These are phyloP conservation scores for Psilocybe mexicana DNA, from an alignment of 1,284 basidiomycete species.

Conservation along the genomic window DNA sequence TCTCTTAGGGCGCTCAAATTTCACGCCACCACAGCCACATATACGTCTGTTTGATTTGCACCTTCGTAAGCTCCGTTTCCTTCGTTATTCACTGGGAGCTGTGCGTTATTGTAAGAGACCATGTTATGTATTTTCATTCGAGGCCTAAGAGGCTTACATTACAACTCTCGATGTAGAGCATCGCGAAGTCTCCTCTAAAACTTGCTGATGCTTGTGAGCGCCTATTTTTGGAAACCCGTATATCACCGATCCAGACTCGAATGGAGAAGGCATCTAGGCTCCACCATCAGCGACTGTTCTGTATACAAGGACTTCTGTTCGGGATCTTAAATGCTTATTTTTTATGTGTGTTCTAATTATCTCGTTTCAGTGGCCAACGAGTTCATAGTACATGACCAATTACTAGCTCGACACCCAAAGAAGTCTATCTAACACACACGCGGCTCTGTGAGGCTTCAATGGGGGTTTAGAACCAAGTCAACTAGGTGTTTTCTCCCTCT, in stretches of 20 bases:
- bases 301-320: constrained; percentile 2
- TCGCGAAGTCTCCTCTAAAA: neutral
- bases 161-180: neutral
- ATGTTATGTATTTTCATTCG: too few relatives aligned
- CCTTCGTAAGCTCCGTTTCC: neutral
- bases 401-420: neutral
- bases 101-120: neutral
- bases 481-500: neutral
- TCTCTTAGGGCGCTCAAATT: constrained; percentile 1
- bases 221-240: neutral
- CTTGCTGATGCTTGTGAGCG: neutral
- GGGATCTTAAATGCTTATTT: neutral
- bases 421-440: neutral
- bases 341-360: neutral
- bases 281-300: neutral
- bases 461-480: neutral
- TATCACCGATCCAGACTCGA: neutral
- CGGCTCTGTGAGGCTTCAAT: neutral
- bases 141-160: neutral
- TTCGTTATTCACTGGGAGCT: neutral
- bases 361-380: neutral
- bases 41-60: neutral
- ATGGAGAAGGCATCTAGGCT: neutral
- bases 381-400: neutral
- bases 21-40: constrained; percentile 4